Percentiles rank a stretch among this genome's conserved stretches.
These are phyloP conservation scores for Penicillium thymicola DNA, from an alignment of 2,329 filamentous ascomycete species.

Conservation along the genomic window DNA sequence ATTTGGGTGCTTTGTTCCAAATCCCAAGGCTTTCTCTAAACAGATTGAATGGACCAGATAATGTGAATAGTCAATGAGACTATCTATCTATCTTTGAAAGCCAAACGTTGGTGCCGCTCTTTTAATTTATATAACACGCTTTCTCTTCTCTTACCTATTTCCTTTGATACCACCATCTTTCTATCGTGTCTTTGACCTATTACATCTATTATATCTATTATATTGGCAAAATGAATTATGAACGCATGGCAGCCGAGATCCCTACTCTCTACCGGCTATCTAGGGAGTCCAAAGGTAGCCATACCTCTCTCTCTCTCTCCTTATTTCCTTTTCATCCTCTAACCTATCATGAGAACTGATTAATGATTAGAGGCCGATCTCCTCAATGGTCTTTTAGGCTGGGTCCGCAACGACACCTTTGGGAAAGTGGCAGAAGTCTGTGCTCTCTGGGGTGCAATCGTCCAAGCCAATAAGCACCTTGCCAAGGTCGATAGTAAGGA, in stretches of 20 bases:
- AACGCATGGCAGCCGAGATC: neutral
- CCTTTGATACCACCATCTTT: neutral
- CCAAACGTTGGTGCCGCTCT: neutral
- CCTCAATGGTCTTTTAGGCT: constrained; percentile 3
- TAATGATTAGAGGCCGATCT: neutral
- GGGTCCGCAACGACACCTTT: constrained; percentile 8
- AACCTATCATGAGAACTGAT: neutral
- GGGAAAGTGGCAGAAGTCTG: constrained; percentile 4
- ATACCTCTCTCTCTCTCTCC: neutral
- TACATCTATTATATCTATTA: neutral
- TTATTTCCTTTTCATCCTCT: neutral
- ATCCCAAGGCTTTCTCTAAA: neutral
- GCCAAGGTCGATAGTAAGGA: constrained; percentile 1
- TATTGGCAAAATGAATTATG: constrained; percentile 3
- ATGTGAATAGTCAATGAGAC: no score
- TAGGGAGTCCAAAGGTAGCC: neutral
- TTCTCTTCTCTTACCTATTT: neutral
- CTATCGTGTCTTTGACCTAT: neutral
- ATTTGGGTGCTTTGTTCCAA: neutral
- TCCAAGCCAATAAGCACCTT: constrained; percentile 2
- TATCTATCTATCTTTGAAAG: neutral
- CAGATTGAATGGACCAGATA: neutral
- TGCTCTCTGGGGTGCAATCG: constrained; percentile 6
- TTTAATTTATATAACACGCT: neutral
- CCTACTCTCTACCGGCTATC: neutral